Conservation (phyloP, 352 stramenopile genomes). For the Phytophthora ramorum region DNA sequence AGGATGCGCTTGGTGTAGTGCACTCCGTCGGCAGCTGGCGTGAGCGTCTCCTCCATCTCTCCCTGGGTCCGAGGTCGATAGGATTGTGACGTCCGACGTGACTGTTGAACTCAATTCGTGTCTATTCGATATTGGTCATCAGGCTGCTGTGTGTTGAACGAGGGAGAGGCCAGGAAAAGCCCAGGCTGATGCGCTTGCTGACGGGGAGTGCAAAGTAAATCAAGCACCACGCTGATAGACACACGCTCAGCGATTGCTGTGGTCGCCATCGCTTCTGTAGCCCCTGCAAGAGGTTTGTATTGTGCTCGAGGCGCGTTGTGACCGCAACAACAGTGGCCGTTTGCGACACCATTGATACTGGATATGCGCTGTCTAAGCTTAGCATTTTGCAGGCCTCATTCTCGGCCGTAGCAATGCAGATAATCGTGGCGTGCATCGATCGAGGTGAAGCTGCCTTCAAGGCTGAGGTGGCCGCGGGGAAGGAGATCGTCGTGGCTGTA, state of each 20-base stretch:
- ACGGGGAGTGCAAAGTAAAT: too few species aligned
- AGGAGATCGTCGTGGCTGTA: conserved; percentile 8
- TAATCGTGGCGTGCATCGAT: too few species aligned
- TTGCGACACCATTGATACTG: neutral
- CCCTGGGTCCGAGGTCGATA: conserved; percentile 1
- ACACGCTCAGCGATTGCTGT: too few species aligned
- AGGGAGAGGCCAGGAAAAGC: conserved; percentile 2
- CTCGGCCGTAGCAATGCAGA: too few species aligned
- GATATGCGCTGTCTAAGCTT: neutral
- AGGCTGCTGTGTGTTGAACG: conserved; percentile 23
- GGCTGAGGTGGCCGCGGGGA: neutral
- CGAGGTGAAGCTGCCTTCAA: too few species aligned
- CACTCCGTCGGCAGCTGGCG: neutral
- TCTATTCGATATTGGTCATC: conserved; percentile 23
- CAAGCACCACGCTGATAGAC: too few species aligned
- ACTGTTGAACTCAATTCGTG: neutral
- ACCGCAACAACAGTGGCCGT: conserved; percentile 1
- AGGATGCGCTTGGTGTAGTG: conserved; percentile 93
- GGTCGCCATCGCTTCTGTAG: too few species aligned
- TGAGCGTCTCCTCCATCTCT: neutral
- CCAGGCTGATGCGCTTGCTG: conserved; percentile 15
- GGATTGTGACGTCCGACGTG: conserved; percentile 4
- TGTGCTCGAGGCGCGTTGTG: neutral
- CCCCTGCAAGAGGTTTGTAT: too few species aligned
- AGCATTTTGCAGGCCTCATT: neutral